These are phyloP conservation scores for Salix koriyanagi DNA, from an alignment of 345 rosid genomes.

Conservation along the genomic window DNA sequence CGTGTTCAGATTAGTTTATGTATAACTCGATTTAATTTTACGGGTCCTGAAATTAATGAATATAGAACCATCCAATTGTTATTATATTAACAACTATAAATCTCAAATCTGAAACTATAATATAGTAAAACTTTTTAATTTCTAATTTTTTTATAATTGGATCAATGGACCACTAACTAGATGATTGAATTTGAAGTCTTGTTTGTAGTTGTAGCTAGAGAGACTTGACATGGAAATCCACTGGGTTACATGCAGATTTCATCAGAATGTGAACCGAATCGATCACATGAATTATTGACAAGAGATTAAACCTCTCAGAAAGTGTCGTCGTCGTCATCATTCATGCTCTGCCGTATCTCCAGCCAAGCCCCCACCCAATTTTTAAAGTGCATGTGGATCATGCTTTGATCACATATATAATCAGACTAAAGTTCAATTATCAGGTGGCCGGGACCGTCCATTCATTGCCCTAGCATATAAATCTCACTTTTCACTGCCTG, in stretches of 20 bases:
- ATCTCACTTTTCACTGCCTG: slow-evolving; percentile 17
- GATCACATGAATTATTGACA: background rate
- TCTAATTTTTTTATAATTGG: fast-evolving
- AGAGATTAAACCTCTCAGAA: background rate
- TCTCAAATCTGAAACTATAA: no score
- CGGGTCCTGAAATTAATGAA: background rate
- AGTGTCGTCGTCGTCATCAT: background rate
- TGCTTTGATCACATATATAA: slow-evolving; percentile 9
- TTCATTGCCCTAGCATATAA: background rate
- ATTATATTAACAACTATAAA: no score
- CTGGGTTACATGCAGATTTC: background rate
- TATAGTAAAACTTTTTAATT: no score
- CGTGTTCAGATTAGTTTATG: no score
- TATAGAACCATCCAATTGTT: no score
- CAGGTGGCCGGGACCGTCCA: slow-evolving; percentile 37
- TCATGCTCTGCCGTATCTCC: background rate
- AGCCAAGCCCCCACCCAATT: slow-evolving; percentile 4
- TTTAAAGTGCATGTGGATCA: slow-evolving; percentile 37
- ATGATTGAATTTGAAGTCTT: slow-evolving; percentile 10
- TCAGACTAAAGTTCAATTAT: slow-evolving; percentile 27
- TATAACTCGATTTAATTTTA: background rate
- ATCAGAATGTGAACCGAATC: background rate
- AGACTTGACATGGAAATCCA: background rate
- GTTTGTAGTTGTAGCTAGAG: background rate
- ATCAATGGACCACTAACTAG: no score